Percentiles rank a stretch among this genome's conserved stretches.
Evolutionary conservation across 176 grass and related monocot genomes (phyloP).

Genomic region (Aegilops sharonensis): DNA sequence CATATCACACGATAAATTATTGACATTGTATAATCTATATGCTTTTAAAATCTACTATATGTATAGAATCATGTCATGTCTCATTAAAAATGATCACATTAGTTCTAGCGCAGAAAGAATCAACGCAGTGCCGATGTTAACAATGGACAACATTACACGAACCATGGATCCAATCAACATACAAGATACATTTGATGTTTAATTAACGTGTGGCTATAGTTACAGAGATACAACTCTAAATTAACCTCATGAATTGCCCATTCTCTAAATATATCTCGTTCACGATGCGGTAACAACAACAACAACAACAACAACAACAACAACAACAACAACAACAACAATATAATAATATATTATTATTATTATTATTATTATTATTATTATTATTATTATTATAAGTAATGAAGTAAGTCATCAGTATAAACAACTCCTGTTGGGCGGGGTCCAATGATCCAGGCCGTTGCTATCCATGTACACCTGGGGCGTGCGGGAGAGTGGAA

Average conservation of each 20-base stretch:
- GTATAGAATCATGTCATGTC: too few species aligned
- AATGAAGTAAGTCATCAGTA: conserved; percentile 44
- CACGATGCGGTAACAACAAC: neutral
- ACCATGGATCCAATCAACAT: neutral
- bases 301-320: too few species aligned
- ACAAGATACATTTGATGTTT: conserved; percentile 24
- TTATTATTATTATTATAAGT: too few species aligned
- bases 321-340: too few species aligned
- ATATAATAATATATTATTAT: too few species aligned
- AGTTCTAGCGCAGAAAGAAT: too few species aligned
- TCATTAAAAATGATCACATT: too few species aligned
- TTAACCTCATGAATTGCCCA: conserved; percentile 8
- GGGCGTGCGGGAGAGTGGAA: conserved; percentile 79
- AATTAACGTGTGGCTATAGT: conserved; percentile 11
- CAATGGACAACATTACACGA: neutral
- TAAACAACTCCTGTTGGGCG: conserved; percentile 66
- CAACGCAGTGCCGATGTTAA: too few species aligned
- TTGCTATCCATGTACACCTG: conserved; percentile 70
- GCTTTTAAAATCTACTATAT: too few species aligned
- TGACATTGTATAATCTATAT: too few species aligned
- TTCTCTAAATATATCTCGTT: conserved; percentile 38
- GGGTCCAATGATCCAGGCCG: conserved; percentile 72
- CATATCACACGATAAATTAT: too few species aligned
- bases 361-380: too few species aligned
- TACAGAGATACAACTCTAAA: conserved; percentile 23